A percentile compares a stretch with the other conserved stretches of the same genome.
phyloP scores from a whole-genome alignment of 148 eudicot genomes.

The Rhododendron williamsianum region DNA sequence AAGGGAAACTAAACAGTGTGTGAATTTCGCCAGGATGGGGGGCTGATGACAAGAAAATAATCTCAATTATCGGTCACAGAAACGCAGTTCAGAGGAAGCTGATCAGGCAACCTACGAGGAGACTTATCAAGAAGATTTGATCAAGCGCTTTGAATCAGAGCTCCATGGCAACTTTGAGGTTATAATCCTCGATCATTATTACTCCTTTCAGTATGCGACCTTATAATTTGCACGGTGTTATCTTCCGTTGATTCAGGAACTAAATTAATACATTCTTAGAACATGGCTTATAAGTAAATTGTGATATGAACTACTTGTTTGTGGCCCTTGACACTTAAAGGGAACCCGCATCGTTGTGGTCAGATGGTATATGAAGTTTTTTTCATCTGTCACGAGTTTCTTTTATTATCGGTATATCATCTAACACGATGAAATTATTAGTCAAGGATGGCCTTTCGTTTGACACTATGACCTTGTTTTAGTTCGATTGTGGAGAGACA shows the following conservation, averaged over 20 bases:
- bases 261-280: not conserved
- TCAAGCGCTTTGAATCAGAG: slow-evolving; percentile 53
- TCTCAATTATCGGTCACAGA: slow-evolving; percentile 53
- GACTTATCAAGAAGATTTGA: slow-evolving; percentile 45
- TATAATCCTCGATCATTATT: not conserved
- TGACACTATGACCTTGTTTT: not conserved
- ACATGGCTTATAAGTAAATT: not conserved
- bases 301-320: not conserved
- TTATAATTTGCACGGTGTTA: not conserved
- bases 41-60: slow-evolving; percentile 63
- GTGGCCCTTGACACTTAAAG: not conserved
- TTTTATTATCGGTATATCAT: not conserved
- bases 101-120: slow-evolving; percentile 60
- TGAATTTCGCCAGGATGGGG: slow-evolving; percentile 47
- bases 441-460: not conserved
- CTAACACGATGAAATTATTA: not conserved
- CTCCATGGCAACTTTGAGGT: slow-evolving; percentile 73
- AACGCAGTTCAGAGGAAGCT: slow-evolving; percentile 49
- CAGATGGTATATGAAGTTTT: not conserved
- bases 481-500: not conserved
- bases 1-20: not conserved
- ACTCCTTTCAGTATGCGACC: too few species aligned
- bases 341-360: not conserved
- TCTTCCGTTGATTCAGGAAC: not conserved
- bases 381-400: not conserved